These are phyloP conservation scores for Colletotrichum kahawae DNA, from an alignment of 2,329 filamentous ascomycete species.

Conservation along the genomic window DNA sequence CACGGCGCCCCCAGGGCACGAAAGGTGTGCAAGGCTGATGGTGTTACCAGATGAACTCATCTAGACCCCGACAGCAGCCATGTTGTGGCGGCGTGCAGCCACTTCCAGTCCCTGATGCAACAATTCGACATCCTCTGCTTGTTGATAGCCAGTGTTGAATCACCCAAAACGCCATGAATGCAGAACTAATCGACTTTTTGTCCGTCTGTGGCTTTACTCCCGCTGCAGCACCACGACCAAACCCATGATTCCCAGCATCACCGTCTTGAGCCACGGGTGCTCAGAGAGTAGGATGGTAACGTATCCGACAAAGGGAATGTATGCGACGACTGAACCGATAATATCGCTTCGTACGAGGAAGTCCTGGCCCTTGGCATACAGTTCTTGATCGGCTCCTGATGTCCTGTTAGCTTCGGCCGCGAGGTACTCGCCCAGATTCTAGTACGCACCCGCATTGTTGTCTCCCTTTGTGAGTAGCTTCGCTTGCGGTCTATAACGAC, in stretches of 20 bases:
- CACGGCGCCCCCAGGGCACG: background rate
- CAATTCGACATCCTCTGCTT: background rate
- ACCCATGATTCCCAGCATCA: slow-evolving; percentile 93
- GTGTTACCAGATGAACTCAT: background rate
- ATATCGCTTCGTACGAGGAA: slow-evolving; percentile 89
- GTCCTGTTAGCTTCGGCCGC: background rate
- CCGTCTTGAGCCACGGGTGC: slow-evolving; percentile 96
- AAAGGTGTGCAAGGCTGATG: background rate
- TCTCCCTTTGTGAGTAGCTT: slow-evolving; percentile 95
- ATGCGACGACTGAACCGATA: slow-evolving; percentile 89
- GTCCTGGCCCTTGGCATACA: slow-evolving; percentile 83
- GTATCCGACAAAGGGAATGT: slow-evolving; percentile 94
- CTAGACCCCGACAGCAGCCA: background rate
- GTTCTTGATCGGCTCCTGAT: background rate
- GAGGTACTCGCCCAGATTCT: background rate
- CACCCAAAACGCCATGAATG: background rate
- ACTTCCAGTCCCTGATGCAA: background rate
- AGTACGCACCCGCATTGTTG: slow-evolving; percentile 76
- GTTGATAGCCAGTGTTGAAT: background rate
- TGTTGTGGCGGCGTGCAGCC: background rate
- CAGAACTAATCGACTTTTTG: background rate
- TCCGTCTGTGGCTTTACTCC: slow-evolving; percentile 59
- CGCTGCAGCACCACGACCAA: slow-evolving; percentile 89
- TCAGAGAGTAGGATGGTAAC: slow-evolving; percentile 96
- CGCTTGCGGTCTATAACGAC: slow-evolving; percentile 52